Base-by-base conservation (phyloP, 169 alveolate species). In the Plasmodium relictum region DNA sequence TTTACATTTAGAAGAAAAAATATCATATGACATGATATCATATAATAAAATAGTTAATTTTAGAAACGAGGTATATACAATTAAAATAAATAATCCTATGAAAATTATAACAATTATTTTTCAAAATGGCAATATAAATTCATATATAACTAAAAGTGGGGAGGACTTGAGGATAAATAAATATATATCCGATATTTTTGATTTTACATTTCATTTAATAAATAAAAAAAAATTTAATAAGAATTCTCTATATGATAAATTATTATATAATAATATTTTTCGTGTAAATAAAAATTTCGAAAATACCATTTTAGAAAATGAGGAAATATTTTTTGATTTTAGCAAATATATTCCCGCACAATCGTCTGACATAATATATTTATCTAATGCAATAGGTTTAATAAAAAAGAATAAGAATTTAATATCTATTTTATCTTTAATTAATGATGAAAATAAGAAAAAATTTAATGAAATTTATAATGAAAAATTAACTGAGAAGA, bases 371-470 rank as follows among this genome's bases (percentile, higher is more conserved):
- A 37, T 37, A 41, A 66, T 45, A 41, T 66, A 24, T 24, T 8
- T 66, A 1, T 66, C 74, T 22, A 66, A 66, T 52, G 26, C 26
- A 52, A 52, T 66, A 18, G 74, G 74, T 16, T 24, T 66, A 45
- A 22, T 66, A 16, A 37, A 26, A 45, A 41, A 45, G 14, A 66
- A 24, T 41, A 37, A 66, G 14, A 66, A 31, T 24, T n/a, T 3
- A 16, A 66, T 22, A 16, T 26, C 74, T 22, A 12, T 66, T 66
- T 66, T 66, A 52, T 41, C 74, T 45, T 24, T 66, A 6, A 3
- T 66, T 6, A 31, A 24, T 66, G 61, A 66, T 2, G 61, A 41
- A 12, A 52, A 66, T 18, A 66, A 66, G n/a, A 66, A 66, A 31
- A 66, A 66, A 7, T 66, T 66, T 66, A 16, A 37, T 14, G 56